A percentile compares a stretch with the other conserved stretches of the same genome.
Conservation (phyloP, 495 filamentous ascomycete genomes). For the Aspergillus diversus region DNA sequence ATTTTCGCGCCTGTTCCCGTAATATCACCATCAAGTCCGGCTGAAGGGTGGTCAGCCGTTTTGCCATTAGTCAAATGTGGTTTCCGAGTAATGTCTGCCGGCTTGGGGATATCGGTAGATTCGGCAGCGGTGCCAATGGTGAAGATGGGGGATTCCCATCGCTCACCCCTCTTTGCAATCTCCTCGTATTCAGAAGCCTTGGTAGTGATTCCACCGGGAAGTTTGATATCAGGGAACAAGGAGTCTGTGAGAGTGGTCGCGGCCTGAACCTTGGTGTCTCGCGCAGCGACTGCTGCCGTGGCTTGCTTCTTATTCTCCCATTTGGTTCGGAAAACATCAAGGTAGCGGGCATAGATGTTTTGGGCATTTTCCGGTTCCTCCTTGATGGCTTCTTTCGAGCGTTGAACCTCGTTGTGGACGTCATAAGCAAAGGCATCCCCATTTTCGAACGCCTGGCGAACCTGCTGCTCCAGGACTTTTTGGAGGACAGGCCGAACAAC, state of each 20-base stretch:
- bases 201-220: conserved; percentile 88
- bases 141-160: conserved; percentile 96
- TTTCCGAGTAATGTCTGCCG: conserved; percentile 71
- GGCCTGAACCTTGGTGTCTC: conserved; percentile 73
- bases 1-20: not conserved
- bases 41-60: conserved; percentile 20
- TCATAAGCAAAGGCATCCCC: conserved; percentile 71
- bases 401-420: conserved; percentile 81
- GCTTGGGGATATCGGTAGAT: conserved; percentile 68
- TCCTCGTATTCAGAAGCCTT: conserved; percentile 96
- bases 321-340: conserved; percentile 72
- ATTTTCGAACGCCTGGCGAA: conserved; percentile 74
- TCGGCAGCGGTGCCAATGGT: conserved; percentile 77
- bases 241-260: conserved; percentile 88
- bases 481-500: conserved; percentile 81
- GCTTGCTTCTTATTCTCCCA: conserved; percentile 74
- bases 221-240: conserved; percentile 83
- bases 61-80: conserved; percentile 42
- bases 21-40: not conserved
- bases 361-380: conserved; percentile 75
- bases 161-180: conserved; percentile 82
- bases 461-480: conserved; percentile 86
- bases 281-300: conserved; percentile 56
- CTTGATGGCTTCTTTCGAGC: conserved; percentile 65
- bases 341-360: conserved; percentile 88